Conservation (phyloP, 1,284 basidiomycete genomes). For the Ganoderma multipileum region DNA sequence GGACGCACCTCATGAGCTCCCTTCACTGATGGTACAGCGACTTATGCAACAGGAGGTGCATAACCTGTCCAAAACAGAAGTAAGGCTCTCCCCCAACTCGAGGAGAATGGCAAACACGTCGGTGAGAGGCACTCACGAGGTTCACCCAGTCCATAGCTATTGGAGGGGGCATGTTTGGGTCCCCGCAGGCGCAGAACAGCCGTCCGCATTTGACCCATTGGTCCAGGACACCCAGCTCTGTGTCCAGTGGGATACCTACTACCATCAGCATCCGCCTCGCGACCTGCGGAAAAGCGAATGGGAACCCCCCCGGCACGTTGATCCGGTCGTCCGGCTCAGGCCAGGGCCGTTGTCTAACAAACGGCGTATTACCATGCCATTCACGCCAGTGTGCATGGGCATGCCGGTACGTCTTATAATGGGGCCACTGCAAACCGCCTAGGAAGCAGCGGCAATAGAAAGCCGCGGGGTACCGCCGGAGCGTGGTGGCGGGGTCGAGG, state of each 20-base stretch:
- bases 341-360: too few species aligned
- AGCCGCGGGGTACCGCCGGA: too few species aligned
- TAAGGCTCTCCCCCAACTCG: too few species aligned
- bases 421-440: neutral
- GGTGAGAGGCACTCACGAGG: neutral
- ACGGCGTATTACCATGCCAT: neutral
- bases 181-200: too few species aligned
- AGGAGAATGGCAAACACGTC: neutral
- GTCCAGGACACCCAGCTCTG: too few species aligned
- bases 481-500: too few species aligned
- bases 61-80: neutral
- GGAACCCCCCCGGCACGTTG: neutral
- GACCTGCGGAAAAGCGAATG: too few species aligned
- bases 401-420: neutral
- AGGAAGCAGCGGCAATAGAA: too few species aligned
- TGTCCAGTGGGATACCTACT: too few species aligned
- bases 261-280: too few species aligned
- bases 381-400: constrained; percentile 1
- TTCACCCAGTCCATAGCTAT: constrained; percentile 4
- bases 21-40: neutral
- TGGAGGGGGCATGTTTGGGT: constrained; percentile 10
- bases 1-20: neutral
- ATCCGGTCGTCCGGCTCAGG: too few species aligned
- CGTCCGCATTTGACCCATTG: too few species aligned
- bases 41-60: neutral